phyloP scores from a whole-genome alignment of 371 early-diverging fungal species.

The Mortierella sp. region DNA sequence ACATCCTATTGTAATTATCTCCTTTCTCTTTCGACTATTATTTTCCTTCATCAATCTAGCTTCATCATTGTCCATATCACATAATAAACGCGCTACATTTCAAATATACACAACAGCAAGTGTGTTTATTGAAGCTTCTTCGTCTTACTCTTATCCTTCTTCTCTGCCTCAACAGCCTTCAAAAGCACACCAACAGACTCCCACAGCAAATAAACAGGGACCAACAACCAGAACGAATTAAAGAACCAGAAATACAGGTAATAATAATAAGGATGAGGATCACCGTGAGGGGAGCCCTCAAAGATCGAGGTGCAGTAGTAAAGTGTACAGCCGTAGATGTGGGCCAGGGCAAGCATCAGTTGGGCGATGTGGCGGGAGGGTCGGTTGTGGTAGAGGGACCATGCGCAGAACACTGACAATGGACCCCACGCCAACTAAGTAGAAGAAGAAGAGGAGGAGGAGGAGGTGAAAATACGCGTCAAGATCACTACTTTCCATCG shows the following conservation, averaged over 20 bases:
- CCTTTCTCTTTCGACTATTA: background rate
- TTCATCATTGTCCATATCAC: background rate
- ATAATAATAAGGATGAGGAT: slow-evolving; percentile 78
- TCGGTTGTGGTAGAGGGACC: slow-evolving; percentile 68
- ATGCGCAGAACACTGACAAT: slow-evolving; percentile 74
- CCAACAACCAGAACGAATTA: slow-evolving; percentile 79
- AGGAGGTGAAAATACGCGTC: background rate
- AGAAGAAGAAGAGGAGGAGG: background rate
- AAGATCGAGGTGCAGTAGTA: slow-evolving; percentile 77
- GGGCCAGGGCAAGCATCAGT: slow-evolving; percentile 74
- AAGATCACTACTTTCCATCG: too few relatives aligned
- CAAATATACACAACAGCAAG: background rate
- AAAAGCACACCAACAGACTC: slow-evolving; percentile 13
- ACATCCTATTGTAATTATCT: background rate
- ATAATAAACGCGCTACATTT: background rate
- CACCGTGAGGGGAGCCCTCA: slow-evolving; percentile 71
- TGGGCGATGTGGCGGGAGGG: slow-evolving; percentile 79
- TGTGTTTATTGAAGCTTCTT: background rate
- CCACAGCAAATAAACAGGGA: slow-evolving; percentile 64
- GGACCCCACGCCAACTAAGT: slow-evolving; percentile 80
- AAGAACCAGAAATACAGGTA: slow-evolving; percentile 81
- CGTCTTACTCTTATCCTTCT: background rate
- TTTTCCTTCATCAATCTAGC: background rate
- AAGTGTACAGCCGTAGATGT: slow-evolving; percentile 80
- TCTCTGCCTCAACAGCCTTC: slow-evolving; percentile 4